phyloP scores from a whole-genome alignment of 2,329 filamentous ascomycete genomes.

The Eutypella sp. region DNA sequence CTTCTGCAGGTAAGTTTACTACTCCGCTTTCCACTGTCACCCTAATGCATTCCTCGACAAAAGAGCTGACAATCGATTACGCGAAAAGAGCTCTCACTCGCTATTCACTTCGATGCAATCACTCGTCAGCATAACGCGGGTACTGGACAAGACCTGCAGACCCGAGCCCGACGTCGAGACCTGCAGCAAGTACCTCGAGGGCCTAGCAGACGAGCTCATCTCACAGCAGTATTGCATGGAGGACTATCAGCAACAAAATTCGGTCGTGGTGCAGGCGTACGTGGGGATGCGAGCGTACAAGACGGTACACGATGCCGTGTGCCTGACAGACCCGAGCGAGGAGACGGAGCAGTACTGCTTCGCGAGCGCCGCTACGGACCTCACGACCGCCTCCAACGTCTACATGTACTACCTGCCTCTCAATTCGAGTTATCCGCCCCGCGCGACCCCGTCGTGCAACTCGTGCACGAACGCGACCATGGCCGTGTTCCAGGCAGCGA shows the following conservation, averaged over 20 bases:
- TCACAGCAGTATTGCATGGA: conserved; percentile 59
- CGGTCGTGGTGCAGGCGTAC: conserved; percentile 68
- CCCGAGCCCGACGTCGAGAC: conserved; percentile 55
- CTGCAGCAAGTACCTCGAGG: conserved; percentile 62
- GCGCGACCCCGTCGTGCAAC: conserved; percentile 68
- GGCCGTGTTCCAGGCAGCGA: conserved; percentile 69
- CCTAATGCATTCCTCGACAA: no score
- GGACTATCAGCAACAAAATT: conserved; percentile 65
- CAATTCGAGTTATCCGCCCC: conserved; percentile 63
- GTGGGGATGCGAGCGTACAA: conserved; percentile 72
- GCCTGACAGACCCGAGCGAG: conserved; percentile 58
- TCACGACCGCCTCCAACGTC: conserved; percentile 61
- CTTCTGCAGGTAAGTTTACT: conserved; percentile 62
- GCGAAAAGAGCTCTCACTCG: conserved; percentile 65
- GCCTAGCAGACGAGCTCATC: conserved; percentile 62
- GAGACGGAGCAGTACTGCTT: conserved; percentile 68
- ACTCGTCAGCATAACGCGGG: conserved; percentile 65
- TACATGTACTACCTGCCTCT: conserved; percentile 85
- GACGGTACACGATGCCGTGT: conserved; percentile 74
- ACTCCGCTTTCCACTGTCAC: not conserved
- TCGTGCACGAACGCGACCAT: conserved; percentile 75
- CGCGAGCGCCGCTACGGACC: conserved; percentile 77
- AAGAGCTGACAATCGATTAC: not conserved
- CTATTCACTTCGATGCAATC: conserved; percentile 80
- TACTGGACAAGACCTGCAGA: conserved; percentile 78